Base-by-base conservation (phyloP, 306 rosid species). In the Acacia confusa region DNA sequence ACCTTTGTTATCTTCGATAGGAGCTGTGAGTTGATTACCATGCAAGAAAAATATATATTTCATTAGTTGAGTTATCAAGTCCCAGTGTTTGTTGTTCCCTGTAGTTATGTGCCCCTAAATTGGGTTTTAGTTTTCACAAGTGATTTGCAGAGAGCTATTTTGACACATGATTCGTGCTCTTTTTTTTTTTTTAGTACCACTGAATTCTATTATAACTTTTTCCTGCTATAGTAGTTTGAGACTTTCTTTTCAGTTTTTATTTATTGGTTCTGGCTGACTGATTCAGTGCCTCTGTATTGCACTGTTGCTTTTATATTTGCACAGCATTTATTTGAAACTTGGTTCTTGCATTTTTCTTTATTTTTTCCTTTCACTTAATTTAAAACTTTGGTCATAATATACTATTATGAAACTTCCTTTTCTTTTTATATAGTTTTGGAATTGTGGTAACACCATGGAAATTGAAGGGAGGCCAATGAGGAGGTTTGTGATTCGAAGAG, bases 381-480 rank as follows among this genome's bases (percentile, higher is more conserved):
- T 5, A 71, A 12, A 14, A 25, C 40, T 45, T 71, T 16, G 10
- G 36, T 13, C 53, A 13, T 44, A 71, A 24, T 27, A 7, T 25
- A 2, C 3, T 71, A 71, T 45, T 25, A 44, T 45, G 58, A 71
- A 45, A 24, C 40, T 71, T 45, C 15, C 4, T 70, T 41, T 14
- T 15, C 58, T 15, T 71, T 71, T 44, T 70, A 70, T 22, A 12
- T 43, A n/a, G 74, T 22, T n/a, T 2, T 44, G 74, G 48, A 47
- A 70, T 14, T 14, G 53, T 44, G 22, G 20, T 44, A 27, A 25
- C 24, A 6, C 60, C 40, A 77, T 81, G 85, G 81, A 85, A 63
- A 74, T 52, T 65, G 88, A 82, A 74, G 41, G 72, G 6, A 75
- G 81, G 69, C 78, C 79, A 75, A 61, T 85, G 17, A 85, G 88